A percentile compares a stretch with the other conserved stretches of the same genome.
Conservation (phyloP, 2,329 filamentous ascomycete genomes). For the Lasiodiplodia gonubiensis region DNA sequence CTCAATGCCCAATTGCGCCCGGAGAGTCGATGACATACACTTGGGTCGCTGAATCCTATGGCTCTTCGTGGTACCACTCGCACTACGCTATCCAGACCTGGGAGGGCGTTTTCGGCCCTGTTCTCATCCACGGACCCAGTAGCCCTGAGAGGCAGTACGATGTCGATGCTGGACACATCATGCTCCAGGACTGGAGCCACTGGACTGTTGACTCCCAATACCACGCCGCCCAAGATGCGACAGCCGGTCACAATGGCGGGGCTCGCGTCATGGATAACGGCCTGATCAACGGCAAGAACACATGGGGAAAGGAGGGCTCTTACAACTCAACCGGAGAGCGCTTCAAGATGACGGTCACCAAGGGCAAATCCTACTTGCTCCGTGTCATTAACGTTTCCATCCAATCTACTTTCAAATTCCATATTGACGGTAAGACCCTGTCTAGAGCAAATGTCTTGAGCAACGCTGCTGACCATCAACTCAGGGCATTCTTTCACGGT, state of each 20-base stretch:
- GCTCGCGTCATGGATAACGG: slow-evolving; percentile 52
- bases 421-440: slow-evolving; percentile 42
- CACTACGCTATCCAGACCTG: slow-evolving; percentile 41
- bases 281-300: slow-evolving; percentile 63
- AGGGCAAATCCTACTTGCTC: slow-evolving; percentile 61
- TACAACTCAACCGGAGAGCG: slow-evolving; percentile 40
- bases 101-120: slow-evolving; percentile 47
- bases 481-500: slow-evolving; percentile 51
- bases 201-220: slow-evolving; percentile 38
- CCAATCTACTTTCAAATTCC: slow-evolving; percentile 51
- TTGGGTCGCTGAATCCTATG: slow-evolving; percentile 55
- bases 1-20: slow-evolving; percentile 44
- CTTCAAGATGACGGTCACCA: slow-evolving; percentile 44
- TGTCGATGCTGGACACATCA: slow-evolving; percentile 44
- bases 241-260: slow-evolving; percentile 39
- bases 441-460: neutral
- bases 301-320: slow-evolving; percentile 49
- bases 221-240: slow-evolving; percentile 30
- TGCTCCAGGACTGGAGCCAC: slow-evolving; percentile 49
- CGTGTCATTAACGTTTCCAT: slow-evolving; percentile 62
- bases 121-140: slow-evolving; percentile 48
- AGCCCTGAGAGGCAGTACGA: slow-evolving; percentile 45
- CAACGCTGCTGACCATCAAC: slow-evolving; percentile 21
- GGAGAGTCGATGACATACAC: slow-evolving; percentile 55
- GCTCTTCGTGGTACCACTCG: slow-evolving; percentile 40